Base-by-base conservation (phyloP, 2,329 filamentous ascomycete genomes). In the Penicillium sp. region DNA sequence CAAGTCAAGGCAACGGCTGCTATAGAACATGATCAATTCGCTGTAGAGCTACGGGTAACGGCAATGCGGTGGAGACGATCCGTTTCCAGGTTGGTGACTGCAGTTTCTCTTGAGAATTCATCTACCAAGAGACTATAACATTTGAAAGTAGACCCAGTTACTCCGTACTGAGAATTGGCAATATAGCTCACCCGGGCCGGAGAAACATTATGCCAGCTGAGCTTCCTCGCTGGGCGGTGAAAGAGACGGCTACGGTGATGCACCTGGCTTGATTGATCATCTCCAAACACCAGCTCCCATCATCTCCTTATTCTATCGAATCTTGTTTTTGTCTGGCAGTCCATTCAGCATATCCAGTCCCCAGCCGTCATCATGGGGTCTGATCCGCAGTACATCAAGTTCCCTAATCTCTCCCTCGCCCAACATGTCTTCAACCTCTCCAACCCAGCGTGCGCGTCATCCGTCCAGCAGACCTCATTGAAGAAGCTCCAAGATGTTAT, bases 401-500 rank as follows among this genome's bases (percentile, higher is more conserved):
- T 83, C 67, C 85, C 85, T 49, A 78, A 86, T 70, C 84, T 88
- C 67, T 75, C 81, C 59, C 80, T 88, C 68, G 82, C 85, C 53
- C 85, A 87, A 77, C 79, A 85, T 76, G 84, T 88, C 75, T 88
- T 88, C 79, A 83, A 84, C 67, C 77, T 88, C 71, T 84, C 84
- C 62, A 86, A 86, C 70, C 82, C 83, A 67, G 78, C 81, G 64
- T 80, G 82, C 64, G 71, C 81, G 46, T 71, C 78, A 59, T 61
- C 77, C 31, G 73, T 79, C 59, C 84, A 82, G 69, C 78, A 86
- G 68, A 70, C 77, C 32, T 85, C 85, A 32, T 75, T 87, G 63
- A 80, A 83, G 67, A 80, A 81, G 56, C 77, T 88, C 49, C 84
- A 87, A 78, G 77, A 85, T 81, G 84, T 80, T 62, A 87, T 88